Conservation (phyloP, 1,284 basidiomycete species). For the Ustilago lituana region DNA sequence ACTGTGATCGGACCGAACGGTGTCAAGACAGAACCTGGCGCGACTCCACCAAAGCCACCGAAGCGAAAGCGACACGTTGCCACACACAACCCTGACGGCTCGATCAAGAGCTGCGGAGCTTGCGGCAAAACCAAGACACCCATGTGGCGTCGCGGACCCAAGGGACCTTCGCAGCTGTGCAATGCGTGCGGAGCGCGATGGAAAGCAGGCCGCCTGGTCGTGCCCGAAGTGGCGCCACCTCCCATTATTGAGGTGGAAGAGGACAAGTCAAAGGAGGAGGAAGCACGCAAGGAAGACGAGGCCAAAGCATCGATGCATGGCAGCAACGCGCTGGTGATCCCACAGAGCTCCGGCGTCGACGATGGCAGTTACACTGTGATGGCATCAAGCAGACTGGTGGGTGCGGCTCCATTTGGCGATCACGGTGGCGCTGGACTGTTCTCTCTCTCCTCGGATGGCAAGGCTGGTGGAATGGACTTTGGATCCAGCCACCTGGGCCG, state of each 20-base stretch:
- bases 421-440: constrained; percentile 8
- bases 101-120: constrained; percentile 62
- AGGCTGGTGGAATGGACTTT: constrained; percentile 33
- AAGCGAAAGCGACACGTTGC: constrained; percentile 65
- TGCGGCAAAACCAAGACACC: constrained; percentile 65
- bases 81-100: constrained; percentile 64
- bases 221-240: constrained; percentile 59
- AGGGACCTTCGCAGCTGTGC: constrained; percentile 62
- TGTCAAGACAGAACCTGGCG: constrained; percentile 38
- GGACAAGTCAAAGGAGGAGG: constrained; percentile 42
- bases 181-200: constrained; percentile 65
- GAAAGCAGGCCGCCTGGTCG: constrained; percentile 63
- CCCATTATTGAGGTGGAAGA: constrained; percentile 55
- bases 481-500: constrained; percentile 23
- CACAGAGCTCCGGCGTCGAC: constrained; percentile 37
- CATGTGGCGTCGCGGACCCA: constrained; percentile 65
- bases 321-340: constrained; percentile 46
- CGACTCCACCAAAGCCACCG: constrained; percentile 40
- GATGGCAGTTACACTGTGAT: constrained; percentile 33
- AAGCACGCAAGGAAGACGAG: constrained; percentile 37
- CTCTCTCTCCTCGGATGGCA: constrained; percentile 27
- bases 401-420: constrained; percentile 29
- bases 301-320: constrained; percentile 45
- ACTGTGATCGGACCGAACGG: constrained; percentile 34
- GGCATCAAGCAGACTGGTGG: constrained; percentile 26